Base-by-base conservation (phyloP, 148 eudicot genomes). In the Amaranthus palmeri region DNA sequence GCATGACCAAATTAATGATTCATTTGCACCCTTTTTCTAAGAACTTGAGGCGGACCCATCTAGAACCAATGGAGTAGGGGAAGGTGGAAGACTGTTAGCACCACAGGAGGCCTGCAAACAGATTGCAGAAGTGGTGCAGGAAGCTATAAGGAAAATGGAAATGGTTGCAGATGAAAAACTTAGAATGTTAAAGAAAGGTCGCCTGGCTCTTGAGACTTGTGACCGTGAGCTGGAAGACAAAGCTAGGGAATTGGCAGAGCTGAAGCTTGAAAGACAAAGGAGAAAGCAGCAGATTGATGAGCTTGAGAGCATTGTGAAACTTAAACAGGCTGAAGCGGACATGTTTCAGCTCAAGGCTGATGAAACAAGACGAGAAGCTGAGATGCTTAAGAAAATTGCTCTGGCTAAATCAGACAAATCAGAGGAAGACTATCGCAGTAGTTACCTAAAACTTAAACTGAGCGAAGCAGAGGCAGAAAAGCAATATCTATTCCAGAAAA, bases 311-410 rank as follows among this genome's bases (percentile, higher is more conserved):
- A 81, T 86, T 7, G 86, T 83, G 52, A 86, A 84, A 65, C 89
- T 86, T 17, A 86, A 86, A 71, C 85, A 86, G 72, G 86, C 86
- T 7, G 89, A 86, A 79, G 89, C 89, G 5, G 89, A 86, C 77
- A 86, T 86, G 89, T 86, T 86, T 69, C 85, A 86, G 81, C 81
- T 86, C 25, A 86, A 86, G 72, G 86, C 89, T 53, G 80, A 81
- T 43, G 89, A 83, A 70, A 81, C 86, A 49, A 86, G 89, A 61
- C 74, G 89, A 48, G 89, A 86, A 77, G 86, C 85, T 10, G 86
- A 83, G 79, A 75, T 80, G 83, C 83, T 86, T 15, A 82, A 83
- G 69, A 83, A 84, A 60, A 86, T 86, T 67, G 80, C 85, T 36
- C 76, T 86, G 14, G 86, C 86, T 60, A 86, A 77, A 17, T 74